Percentiles rank a stretch among this genome's conserved stretches.
Evolutionary conservation across 169 alveolate species (phyloP).

Genomic region (Toxoplasma gondii): DNA sequence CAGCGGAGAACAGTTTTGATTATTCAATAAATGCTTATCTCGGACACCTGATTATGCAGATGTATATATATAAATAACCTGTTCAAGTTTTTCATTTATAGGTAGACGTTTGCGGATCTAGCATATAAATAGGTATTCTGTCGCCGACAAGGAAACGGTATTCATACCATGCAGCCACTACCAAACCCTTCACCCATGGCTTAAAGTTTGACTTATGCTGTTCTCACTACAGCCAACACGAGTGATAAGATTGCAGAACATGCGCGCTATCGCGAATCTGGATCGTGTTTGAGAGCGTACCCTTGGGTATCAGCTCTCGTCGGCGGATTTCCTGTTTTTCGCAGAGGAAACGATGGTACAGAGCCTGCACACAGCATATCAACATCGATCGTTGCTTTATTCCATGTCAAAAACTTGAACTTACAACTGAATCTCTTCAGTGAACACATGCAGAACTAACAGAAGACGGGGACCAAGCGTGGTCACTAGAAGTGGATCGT

Average conservation of each 20-base stretch:
- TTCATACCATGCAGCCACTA: background rate
- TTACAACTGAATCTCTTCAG: no score
- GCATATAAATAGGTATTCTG: no score
- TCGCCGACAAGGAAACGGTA: no score
- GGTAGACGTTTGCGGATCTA: no score
- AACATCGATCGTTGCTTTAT: background rate
- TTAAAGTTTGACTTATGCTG: background rate
- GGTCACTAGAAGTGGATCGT: no score
- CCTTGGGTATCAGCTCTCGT: conserved; percentile 4
- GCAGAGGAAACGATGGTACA: conserved; percentile 29
- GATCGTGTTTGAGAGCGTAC: background rate
- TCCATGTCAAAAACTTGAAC: no score
- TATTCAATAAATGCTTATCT: background rate
- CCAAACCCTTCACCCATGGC: background rate
- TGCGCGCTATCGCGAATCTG: background rate
- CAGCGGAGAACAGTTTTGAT: background rate
- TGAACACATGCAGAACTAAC: no score
- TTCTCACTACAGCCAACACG: background rate
- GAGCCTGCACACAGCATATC: background rate
- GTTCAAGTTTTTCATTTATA: no score
- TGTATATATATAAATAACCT: no score
- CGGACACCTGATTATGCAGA: background rate
- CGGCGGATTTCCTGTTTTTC: conserved; percentile 35
- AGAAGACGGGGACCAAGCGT: no score
- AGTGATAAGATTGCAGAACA: background rate